Base-by-base conservation (phyloP, 495 filamentous ascomycete species). In the Penicillium dipodomyicola region DNA sequence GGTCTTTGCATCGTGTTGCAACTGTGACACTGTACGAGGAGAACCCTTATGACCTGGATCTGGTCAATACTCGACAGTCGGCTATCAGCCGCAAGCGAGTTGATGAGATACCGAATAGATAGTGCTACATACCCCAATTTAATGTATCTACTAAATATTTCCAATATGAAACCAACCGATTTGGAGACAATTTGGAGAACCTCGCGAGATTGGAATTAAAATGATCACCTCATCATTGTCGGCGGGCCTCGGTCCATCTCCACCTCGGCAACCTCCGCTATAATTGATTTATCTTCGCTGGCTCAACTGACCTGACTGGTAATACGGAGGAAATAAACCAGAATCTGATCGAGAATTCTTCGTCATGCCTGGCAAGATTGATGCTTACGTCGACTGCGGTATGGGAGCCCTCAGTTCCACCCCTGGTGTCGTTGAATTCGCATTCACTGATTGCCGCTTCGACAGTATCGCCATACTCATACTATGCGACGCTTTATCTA, bases 391-490 rank as follows among this genome's bases (percentile, higher is more conserved):
- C 8, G 66, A 68, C 43, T 68, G 66, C 37, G 66, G 66, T 68
- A 65, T 41, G 64, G 17, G 40, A 22, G 15, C 14, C 15, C 15
- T 5, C 57, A 43, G 33, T 19, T 19, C 44, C 40, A 45, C 44
- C 40, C 48, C 41, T 33, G 15, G 32, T 11, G 37, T 35, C 25
- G 46, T 43, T 14, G 4, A 3, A 20, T 19, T 7, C 4, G 2
- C n/a, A 33, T 54, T 45, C 30, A 15, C 30, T 58, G 8, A 65
- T n/a, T 43, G 14, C 33, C 14, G 14, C 9, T 17, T 37, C 1
- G 17, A n/a, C 56, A 89, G 87, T 82, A 30, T 90, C 87, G 10
- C 78, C 84, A 27, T 90, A 89, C 73, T 87, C 84, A 60, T 88
- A 85, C 70, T 76, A 85, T 57, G 79, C 82, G 12, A 75, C 87